Percentiles rank a stretch among this genome's conserved stretches.
Conservation (phyloP, 192 early-diverging fungal species). For the Backusella australiensis region DNA sequence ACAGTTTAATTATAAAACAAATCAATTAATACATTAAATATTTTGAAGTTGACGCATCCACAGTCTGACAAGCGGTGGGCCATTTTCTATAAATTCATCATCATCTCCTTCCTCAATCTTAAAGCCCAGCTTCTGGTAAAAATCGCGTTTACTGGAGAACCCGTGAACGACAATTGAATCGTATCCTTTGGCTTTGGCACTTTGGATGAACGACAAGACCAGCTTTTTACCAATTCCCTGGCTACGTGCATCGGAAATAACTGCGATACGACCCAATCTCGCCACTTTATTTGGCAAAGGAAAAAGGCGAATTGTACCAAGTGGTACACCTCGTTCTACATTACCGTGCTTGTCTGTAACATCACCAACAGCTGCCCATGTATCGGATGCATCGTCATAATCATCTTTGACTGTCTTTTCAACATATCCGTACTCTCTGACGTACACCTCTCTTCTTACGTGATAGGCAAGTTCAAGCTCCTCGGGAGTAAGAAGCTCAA, state of each 20-base stretch:
- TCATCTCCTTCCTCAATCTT: constrained; percentile 24
- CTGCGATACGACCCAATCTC: constrained; percentile 28
- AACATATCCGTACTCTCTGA: background rate
- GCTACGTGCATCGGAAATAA: constrained; percentile 20
- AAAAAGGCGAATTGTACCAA: constrained; percentile 24
- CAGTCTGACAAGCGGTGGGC: constrained; percentile 25
- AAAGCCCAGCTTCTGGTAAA: constrained; percentile 28
- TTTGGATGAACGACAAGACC: constrained; percentile 4
- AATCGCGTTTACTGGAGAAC: constrained; percentile 19
- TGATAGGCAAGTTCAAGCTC: background rate
- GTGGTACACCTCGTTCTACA: background rate
- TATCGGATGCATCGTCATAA: background rate
- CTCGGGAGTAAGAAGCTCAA: background rate
- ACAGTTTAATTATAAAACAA: background rate
- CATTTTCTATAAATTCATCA: constrained; percentile 27
- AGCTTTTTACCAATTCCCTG: constrained; percentile 17
- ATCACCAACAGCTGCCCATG: background rate
- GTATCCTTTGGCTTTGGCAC: background rate
- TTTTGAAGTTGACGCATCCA: constrained; percentile 10
- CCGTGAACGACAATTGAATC: constrained; percentile 17
- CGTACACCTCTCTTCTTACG: background rate
- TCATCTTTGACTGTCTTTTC: background rate
- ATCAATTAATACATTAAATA: background rate
- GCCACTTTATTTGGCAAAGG: constrained; percentile 14
- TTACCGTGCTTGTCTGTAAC: background rate